Evolutionary conservation across 1,284 basidiomycete genomes (phyloP).

Genomic region (Ganoderma boninense): DNA sequence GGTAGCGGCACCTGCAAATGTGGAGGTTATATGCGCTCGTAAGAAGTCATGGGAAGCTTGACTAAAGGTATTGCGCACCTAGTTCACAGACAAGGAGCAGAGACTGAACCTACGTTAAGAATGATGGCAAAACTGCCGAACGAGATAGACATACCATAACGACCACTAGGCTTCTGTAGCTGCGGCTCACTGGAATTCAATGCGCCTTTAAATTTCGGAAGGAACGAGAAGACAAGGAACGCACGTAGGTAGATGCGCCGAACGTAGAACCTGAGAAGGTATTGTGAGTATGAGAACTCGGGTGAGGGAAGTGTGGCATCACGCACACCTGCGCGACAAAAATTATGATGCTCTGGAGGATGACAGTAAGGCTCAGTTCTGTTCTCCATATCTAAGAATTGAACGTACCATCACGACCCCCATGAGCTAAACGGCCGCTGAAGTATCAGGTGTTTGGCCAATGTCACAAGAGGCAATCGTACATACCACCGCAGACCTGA

Average conservation of each 20-base stretch:
- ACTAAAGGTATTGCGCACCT: neutral
- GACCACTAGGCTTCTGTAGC: neutral
- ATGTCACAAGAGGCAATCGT: neutral
- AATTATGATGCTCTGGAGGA: neutral
- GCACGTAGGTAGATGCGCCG: slow-evolving; percentile 6
- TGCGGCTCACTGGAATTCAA: neutral
- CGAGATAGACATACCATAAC: neutral
- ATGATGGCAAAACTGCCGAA: neutral
- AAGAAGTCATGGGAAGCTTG: neutral
- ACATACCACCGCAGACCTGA: neutral
- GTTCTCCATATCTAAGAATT: neutral
- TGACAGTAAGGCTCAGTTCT: neutral
- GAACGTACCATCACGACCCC: neutral
- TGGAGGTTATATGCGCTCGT: neutral
- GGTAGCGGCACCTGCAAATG: neutral
- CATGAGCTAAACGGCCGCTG: neutral
- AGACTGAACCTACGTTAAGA: neutral
- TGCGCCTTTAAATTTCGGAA: neutral
- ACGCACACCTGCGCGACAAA: slow-evolving; percentile 4
- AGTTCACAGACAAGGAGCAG: neutral
- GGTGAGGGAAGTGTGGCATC: neutral
- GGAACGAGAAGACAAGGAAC: neutral
- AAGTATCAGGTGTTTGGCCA: neutral
- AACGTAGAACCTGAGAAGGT: slow-evolving; percentile 1
- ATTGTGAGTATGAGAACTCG: neutral